Evolutionary conservation across 2,329 filamentous ascomycete genomes (phyloP).

Genomic region (Apiospora marii): DNA sequence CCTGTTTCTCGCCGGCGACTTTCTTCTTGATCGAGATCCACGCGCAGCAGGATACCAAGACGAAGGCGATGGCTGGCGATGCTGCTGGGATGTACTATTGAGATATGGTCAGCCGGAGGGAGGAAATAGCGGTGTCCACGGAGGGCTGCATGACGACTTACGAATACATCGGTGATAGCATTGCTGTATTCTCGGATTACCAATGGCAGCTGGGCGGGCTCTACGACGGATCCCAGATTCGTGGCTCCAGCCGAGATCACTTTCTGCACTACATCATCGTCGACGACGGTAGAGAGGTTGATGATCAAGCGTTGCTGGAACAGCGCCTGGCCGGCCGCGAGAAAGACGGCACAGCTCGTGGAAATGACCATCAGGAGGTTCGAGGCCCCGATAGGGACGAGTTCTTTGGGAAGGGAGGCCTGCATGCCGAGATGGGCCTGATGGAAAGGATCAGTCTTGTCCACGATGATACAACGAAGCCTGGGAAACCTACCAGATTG

Average conservation of each 20-base stretch:
- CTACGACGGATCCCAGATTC: background rate
- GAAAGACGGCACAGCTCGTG: slow-evolving; percentile 52
- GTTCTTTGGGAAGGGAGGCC: background rate
- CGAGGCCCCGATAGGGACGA: background rate
- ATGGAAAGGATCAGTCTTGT: background rate
- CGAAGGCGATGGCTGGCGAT: background rate
- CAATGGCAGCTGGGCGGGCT: background rate
- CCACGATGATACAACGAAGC: slow-evolving; percentile 23
- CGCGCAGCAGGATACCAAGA: background rate
- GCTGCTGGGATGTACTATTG: background rate
- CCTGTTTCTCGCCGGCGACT: background rate
- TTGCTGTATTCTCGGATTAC: background rate
- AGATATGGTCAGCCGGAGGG: too few relatives aligned
- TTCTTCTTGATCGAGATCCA: background rate
- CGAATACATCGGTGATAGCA: background rate
- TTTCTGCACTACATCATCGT: background rate
- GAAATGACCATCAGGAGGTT: background rate
- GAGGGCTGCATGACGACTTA: background rate
- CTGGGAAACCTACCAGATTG: slow-evolving; percentile 25
- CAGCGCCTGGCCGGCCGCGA: slow-evolving; percentile 59
- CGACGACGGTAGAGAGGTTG: slow-evolving; percentile 32
- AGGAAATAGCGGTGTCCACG: too few relatives aligned
- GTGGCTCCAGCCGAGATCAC: background rate
- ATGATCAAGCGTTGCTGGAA: slow-evolving; percentile 56
- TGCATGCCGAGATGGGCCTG: background rate